phyloP scores from a whole-genome alignment of 768 basidiomycete species.

The Coprinopsis strossmayeri region DNA sequence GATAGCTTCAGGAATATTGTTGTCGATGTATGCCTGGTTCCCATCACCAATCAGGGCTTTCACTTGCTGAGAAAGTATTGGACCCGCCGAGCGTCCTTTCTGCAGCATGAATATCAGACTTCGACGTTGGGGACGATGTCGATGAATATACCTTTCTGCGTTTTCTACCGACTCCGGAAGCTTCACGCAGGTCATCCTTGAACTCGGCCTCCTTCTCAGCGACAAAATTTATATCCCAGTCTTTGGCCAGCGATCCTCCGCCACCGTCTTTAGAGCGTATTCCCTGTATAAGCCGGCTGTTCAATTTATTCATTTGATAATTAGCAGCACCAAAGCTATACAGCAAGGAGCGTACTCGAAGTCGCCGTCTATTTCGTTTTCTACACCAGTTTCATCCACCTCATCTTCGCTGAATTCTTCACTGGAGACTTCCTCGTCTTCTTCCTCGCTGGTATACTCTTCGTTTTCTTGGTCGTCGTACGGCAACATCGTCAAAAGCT shows the following conservation, averaged over 20 bases:
- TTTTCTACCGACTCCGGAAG: slow-evolving; percentile 64
- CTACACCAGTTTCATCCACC: slow-evolving; percentile 25
- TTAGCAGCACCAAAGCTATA: neutral
- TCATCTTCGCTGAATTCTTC: slow-evolving; percentile 16
- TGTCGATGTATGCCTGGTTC: slow-evolving; percentile 80
- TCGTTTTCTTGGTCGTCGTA: neutral
- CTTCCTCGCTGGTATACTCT: neutral
- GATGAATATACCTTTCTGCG: slow-evolving; percentile 36
- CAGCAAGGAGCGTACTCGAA: slow-evolving; percentile 37
- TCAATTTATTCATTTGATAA: slow-evolving; percentile 3
- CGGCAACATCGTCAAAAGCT: too few species aligned
- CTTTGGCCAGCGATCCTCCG: slow-evolving; percentile 22
- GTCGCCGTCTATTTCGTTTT: slow-evolving; percentile 51
- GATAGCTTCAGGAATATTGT: slow-evolving; percentile 59
- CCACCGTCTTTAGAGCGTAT: slow-evolving; percentile 50
- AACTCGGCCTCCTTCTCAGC: slow-evolving; percentile 66
- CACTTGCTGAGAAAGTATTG: slow-evolving; percentile 63
- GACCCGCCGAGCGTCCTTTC: slow-evolving; percentile 41
- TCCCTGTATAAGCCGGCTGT: slow-evolving; percentile 51
- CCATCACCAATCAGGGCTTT: slow-evolving; percentile 75
- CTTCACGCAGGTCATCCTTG: slow-evolving; percentile 65
- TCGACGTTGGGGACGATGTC: neutral
- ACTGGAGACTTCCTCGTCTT: slow-evolving; percentile 1
- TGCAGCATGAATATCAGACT: slow-evolving; percentile 15
- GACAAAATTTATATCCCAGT: slow-evolving; percentile 65